Evolutionary conservation across 2,329 filamentous ascomycete genomes (phyloP), one percentile per base, ranked within the genome.

Genomic region (Sporothrix globosa): DNA sequence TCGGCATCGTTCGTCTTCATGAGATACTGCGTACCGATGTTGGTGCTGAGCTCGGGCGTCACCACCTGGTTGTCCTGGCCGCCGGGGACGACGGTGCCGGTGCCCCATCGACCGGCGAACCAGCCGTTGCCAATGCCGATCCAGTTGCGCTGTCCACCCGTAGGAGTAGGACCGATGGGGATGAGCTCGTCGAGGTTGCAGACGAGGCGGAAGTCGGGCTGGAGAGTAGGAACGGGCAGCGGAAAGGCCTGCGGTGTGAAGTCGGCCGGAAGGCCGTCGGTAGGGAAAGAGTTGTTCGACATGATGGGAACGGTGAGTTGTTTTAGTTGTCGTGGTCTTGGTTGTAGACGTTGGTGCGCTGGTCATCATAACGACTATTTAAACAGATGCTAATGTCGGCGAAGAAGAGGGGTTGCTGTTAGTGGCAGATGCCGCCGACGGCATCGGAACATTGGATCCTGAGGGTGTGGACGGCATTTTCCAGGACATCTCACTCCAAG

Each of bases 61-160:
- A 60, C 56, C 6, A 60, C 56, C 56, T 60, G 56, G 19, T 60
- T 60, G 56, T 60, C 56, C 30, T 60, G 56, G 17, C 56, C 56
- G 3, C 56, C 56, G 7, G 56, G 56, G 3, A 60, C 56, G 0
- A 60, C 17, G 7, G 56, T 60, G 7, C 56, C 56, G 2, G 30
- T 5, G 30, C 56, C 56, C 56, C 56, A 60, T 10, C 34, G 34
- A 3, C 56, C 56, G 9, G 56, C 30, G 13, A 60, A 60, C 56
- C 56, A 60, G 56, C 56, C 56, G 10, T 41, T 17, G 1, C 30
- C 56, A 41, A 60, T 60, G 19, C 56, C 56, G 19, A 60, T 60
- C 56, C 56, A 60, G 30, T 60, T 60, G 56, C 56, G 56, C 4
- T 60, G 56, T 13, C 56, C 56, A 17, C 56, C 56, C 19, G 56